Evolutionary conservation across 1,284 basidiomycete species (phyloP), one percentile per base, ranked within the genome.

Genomic region (Austropuccinia psidii): DNA sequence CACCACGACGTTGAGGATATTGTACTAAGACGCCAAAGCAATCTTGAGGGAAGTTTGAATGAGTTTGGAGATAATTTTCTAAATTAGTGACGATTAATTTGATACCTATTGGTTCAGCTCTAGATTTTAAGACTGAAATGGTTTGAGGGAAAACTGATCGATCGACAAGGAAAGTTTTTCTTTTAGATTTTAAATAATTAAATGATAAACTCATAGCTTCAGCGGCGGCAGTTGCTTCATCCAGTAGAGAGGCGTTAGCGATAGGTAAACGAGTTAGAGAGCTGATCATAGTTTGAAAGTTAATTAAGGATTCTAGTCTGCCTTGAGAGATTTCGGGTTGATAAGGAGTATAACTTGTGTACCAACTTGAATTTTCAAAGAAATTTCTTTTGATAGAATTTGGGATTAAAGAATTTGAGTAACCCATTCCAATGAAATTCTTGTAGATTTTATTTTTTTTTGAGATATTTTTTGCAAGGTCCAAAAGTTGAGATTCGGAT

Each of bases 401-500:
- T 7, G 93, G 93, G 4, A 95, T 90, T 39, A 95, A 91, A 21
- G 93, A 92, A 79, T 89, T 90, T 80, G 95, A 90, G 82, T 98
- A 98, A 73, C 95, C 95, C 93, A 97, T 93, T 52, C 95, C 95
- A 80, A 98, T 98, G 81, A 93, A 95, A 79, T 88, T 93, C 84
- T 90, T 92, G 82, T 89, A 89, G 8, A 86, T 83, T 82, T 88
- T 87, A 83, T 98, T 98, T 81, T 87, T 84, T 37, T 80, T 82
- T 21, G 88, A 93, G 29, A 98, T 83, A 78, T 87, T 85, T 79
- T 88, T 88, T 2, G 90, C 93, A 65, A 91, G 85, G 52, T 84
- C 82, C 68, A 88, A 84, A 49, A 98, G 84, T 83, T 98, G 89
- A 17, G 89, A 87, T 83, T 98, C 96, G 80, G 90, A 91, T 74